Evolutionary conservation across 805 yeast species (phyloP).

Genomic region (Ogataea paraovalis): DNA sequence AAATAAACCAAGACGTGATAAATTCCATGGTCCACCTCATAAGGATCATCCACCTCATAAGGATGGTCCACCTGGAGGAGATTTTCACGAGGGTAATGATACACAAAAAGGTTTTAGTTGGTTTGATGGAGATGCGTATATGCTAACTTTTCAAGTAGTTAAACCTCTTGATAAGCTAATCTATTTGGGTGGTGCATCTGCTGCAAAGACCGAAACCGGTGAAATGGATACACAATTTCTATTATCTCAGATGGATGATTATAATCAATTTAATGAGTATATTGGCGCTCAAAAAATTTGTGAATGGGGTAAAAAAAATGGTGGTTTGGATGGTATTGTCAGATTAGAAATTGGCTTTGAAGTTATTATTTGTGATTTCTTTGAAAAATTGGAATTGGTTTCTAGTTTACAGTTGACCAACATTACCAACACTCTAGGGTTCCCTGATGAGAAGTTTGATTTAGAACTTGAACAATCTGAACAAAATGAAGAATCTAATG

Average conservation of each 20-base stretch:
- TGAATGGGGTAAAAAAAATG: constrained; percentile 47
- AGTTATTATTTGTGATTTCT: constrained; percentile 56
- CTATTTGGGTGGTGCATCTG: constrained; percentile 64
- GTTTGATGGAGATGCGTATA: neutral
- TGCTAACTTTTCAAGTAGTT: constrained; percentile 45
- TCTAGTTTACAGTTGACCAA: constrained; percentile 40
- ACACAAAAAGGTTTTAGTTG: constrained; percentile 2
- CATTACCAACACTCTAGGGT: constrained; percentile 34
- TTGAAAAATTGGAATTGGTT: constrained; percentile 43
- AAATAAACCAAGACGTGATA: constrained; percentile 9
- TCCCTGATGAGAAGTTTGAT: constrained; percentile 31
- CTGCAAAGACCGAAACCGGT: constrained; percentile 54
- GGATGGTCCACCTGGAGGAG: neutral
- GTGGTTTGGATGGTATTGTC: constrained; percentile 51
- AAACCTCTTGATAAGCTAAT: constrained; percentile 47
- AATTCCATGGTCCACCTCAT: constrained; percentile 1
- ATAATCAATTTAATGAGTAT: constrained; percentile 37
- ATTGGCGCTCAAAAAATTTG: constrained; percentile 49
- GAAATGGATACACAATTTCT: constrained; percentile 58
- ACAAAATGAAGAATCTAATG: neutral
- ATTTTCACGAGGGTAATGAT: no score
- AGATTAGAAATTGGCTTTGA: constrained; percentile 62
- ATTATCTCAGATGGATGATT: constrained; percentile 32
- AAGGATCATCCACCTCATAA: constrained; percentile 7
- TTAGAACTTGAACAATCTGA: constrained; percentile 1